Evolutionary conservation across 192 early-diverging fungal species (phyloP), one percentile per base, ranked within the genome.

Genomic region (Linderina pennispora): DNA sequence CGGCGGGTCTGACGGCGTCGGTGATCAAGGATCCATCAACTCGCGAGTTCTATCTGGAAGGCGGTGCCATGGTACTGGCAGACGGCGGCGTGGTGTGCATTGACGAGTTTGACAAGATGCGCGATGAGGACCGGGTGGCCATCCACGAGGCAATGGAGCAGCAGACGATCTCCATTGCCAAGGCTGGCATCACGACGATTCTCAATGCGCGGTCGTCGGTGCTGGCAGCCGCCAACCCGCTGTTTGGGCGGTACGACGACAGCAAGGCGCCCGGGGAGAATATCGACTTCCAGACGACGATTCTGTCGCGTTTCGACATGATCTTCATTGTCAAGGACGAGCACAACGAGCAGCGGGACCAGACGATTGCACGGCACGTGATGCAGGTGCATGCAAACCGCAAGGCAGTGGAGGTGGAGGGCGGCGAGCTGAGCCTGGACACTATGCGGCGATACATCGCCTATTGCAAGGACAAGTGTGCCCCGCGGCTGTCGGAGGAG

Each of bases 111-210:
- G 97, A 99, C 73, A 99, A 99, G 77, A 99, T 99, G 97, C 80
- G 94, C 50, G 94, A 98, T 36, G 95, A 98, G 72, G 97, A 99
- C 69, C 83, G 95, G 36, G 97, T 99, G 5, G 95, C 97, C 10
- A 99, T 99, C 66, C 97, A 99, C 74, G 97, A 99, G 76, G 97
- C 97, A 25, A 99, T 99, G 97, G 94, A 99, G 66, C 97, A 99
- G 75, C 96, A 99, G 67, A 99, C 97, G 4, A 99, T 99, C 47
- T 95, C 91, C 11, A 99, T 99, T 66, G 97, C 97, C 42, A 99
- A 99, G 72, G 97, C 97, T 21, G 97, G 97, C 45, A 99, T 99
- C 72, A 99, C 96, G 4, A 97, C 96, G 1, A 91, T 99, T 47
- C 74, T 99, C 26, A 99, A 99, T 60, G 93, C 94, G 15, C 80